Percentiles rank a stretch among this genome's conserved stretches.
Evolutionary conservation across 2,329 filamentous ascomycete species (phyloP).

Genomic region (Fusarium irregulare): DNA sequence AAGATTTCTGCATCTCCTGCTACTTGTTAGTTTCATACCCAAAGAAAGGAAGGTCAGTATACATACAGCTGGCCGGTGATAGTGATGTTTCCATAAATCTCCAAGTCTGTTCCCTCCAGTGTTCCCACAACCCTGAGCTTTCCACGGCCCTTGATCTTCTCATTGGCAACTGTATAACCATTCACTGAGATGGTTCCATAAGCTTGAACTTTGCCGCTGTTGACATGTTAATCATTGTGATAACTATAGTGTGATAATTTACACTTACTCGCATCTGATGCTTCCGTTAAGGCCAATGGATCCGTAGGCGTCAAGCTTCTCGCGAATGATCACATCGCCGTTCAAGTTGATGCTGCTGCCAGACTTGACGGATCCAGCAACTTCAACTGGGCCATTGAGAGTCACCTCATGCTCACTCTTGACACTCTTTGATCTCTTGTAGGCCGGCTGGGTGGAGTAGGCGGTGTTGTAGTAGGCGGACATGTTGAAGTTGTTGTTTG

Average conservation of each 20-base stretch:
- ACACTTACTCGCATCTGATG: constrained; percentile 56
- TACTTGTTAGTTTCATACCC: constrained; percentile 9
- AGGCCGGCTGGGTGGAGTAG: constrained; percentile 35
- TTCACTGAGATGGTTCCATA: constrained; percentile 59
- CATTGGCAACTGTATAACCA: constrained; percentile 54
- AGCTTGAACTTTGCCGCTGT: constrained; percentile 58
- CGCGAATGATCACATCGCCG: constrained; percentile 58
- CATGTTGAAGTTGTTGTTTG: constrained; percentile 34
- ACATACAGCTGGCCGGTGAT: constrained; percentile 58
- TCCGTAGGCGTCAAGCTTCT: constrained; percentile 61
- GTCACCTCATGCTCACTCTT: constrained; percentile 56
- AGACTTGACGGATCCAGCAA: constrained; percentile 60
- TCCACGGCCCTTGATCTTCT: constrained; percentile 60
- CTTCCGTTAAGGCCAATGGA: constrained; percentile 56
- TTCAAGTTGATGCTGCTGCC: constrained; percentile 58
- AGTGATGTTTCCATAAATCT: constrained; percentile 60
- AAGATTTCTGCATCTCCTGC: constrained; percentile 56
- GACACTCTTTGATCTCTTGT: constrained; percentile 54
- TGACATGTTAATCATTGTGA: not conserved
- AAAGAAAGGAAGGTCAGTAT: constrained; percentile 6
- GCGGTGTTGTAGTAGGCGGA: constrained; percentile 43
- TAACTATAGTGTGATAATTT: rapidly evolving
- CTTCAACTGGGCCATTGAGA: constrained; percentile 59
- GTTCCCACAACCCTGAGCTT: constrained; percentile 58
- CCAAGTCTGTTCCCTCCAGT: constrained; percentile 56